Evolutionary conservation across 2,329 filamentous ascomycete species (phyloP), one percentile per base, ranked within the genome.

Genomic region (Microcyclosporella mali): DNA sequence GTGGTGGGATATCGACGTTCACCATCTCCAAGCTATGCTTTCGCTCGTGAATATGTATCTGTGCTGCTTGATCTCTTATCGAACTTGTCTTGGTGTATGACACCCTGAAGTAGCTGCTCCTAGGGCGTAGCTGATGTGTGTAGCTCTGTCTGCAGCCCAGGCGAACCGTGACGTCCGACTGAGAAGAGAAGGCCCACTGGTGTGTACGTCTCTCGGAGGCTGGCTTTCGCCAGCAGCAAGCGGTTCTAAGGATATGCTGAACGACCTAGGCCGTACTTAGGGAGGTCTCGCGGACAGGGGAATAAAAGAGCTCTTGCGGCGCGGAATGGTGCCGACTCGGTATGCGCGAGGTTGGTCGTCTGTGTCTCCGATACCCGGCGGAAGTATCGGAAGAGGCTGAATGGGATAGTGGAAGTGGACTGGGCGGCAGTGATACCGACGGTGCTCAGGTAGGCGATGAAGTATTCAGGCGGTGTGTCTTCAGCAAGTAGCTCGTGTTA

Each of bases 81-180:
- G 30, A 12, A 14, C 15, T 16, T 32, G 12, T 14, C 30, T n/a
- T 6, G 15, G 30, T 45, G 40, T 29, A 12, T 41, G 15, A 17
- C 14, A 40, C 28, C 39, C 15, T 39, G 41, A 37, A 11, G 21
- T 33, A 30, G 31, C 43, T 29, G 33, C 43, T 49, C 18, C 40
- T 29, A 27, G 12, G 15, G 8, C 36, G 12, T 28, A n/a, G 37
- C 16, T 33, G 37, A 6, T 4, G 8, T 7, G 82, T 84, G 85
- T 85, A 92, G 88, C 88, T 86, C 88, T 88, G 85, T 88, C 88
- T 94, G 82, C 85, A 81, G 78, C 87, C 81, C 87, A 94, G 88
- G 90, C 86, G 87, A 89, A 89, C 84, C 80, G 81, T 83, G 77
- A 85, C 33, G 44, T 85, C 77, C 85, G 88, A 78, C 81, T 85